These are phyloP conservation scores for Heliosperma pusillum DNA, from an alignment of 148 eudicot species.

Conservation along the genomic window DNA sequence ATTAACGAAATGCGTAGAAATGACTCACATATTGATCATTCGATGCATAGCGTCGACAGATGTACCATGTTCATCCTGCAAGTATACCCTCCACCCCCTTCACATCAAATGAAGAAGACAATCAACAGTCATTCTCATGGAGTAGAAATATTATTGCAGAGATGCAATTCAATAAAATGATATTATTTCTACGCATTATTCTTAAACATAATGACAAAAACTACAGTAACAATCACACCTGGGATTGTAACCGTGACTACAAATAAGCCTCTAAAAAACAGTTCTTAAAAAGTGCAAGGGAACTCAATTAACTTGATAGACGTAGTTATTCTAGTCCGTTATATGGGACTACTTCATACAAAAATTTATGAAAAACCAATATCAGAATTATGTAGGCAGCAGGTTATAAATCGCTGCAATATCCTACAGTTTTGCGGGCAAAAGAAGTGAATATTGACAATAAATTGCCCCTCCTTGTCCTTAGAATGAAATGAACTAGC, in stretches of 20 bases:
- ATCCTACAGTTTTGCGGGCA: neutral
- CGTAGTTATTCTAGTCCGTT: too few relatives aligned
- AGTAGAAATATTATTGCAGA: conserved; percentile 1
- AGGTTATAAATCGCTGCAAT: neutral
- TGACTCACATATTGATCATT: conserved; percentile 40
- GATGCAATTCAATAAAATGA: neutral
- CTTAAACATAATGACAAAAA: neutral
- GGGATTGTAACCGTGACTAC: neutral
- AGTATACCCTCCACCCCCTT: conserved; percentile 49
- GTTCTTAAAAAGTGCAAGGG: neutral
- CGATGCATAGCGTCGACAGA: conserved; percentile 39
- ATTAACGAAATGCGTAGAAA: conserved; percentile 2
- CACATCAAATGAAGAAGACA: neutral
- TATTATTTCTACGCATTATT: neutral
- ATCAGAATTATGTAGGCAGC: neutral
- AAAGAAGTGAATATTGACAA: neutral
- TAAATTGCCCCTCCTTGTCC: neutral
- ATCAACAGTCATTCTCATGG: neutral
- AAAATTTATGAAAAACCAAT: neutral
- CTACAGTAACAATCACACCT: neutral
- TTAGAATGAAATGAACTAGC: neutral
- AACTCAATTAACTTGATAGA: neutral
- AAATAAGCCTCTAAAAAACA: neutral
- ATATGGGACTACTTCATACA: neutral
- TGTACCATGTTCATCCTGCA: conserved; percentile 49